These are phyloP conservation scores for Madurella fahalii DNA, from an alignment of 2,329 filamentous ascomycete species.

Conservation along the genomic window DNA sequence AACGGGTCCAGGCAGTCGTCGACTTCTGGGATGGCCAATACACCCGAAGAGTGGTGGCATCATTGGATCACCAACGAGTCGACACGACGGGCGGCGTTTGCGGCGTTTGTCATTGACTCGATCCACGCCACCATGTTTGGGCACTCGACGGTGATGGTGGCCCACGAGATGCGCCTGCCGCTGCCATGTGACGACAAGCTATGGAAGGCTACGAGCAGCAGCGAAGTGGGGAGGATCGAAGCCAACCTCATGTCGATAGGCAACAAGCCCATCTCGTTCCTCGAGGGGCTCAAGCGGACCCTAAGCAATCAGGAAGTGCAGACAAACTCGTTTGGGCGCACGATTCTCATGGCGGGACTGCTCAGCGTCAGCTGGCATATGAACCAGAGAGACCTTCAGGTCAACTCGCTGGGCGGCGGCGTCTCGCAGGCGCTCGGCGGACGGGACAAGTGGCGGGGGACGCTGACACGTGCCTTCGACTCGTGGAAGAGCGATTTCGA, in stretches of 20 bases:
- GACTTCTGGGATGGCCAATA: slow-evolving; percentile 59
- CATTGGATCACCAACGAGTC: slow-evolving; percentile 94
- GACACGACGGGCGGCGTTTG: slow-evolving; percentile 84
- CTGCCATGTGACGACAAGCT: slow-evolving; percentile 88
- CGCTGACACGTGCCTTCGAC: slow-evolving; percentile 83
- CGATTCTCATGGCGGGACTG: slow-evolving; percentile 88
- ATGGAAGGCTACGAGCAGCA: slow-evolving; percentile 85
- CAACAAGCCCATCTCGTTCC: slow-evolving; percentile 78
- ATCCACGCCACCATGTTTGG: slow-evolving; percentile 98
- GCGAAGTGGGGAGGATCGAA: slow-evolving; percentile 81
- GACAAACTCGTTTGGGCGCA: slow-evolving; percentile 90
- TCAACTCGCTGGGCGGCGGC: slow-evolving; percentile 71
- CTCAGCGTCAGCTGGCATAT: slow-evolving; percentile 96
- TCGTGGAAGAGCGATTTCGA: slow-evolving; percentile 93
- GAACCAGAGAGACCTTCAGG: slow-evolving; percentile 91
- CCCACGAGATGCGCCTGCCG: slow-evolving; percentile 87
- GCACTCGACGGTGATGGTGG: slow-evolving; percentile 94
- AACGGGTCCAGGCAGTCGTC: slow-evolving; percentile 58
- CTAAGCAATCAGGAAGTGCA: slow-evolving; percentile 79
- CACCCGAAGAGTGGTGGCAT: slow-evolving; percentile 88
- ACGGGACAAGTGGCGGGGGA: slow-evolving; percentile 84
- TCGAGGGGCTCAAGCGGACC: slow-evolving; percentile 86
- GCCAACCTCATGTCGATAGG: slow-evolving; percentile 75
- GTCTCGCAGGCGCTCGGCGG: slow-evolving; percentile 77
- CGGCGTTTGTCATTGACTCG: slow-evolving; percentile 90